Conservation (phyloP, 768 basidiomycete species). For the Polyporus arcularius region DNA sequence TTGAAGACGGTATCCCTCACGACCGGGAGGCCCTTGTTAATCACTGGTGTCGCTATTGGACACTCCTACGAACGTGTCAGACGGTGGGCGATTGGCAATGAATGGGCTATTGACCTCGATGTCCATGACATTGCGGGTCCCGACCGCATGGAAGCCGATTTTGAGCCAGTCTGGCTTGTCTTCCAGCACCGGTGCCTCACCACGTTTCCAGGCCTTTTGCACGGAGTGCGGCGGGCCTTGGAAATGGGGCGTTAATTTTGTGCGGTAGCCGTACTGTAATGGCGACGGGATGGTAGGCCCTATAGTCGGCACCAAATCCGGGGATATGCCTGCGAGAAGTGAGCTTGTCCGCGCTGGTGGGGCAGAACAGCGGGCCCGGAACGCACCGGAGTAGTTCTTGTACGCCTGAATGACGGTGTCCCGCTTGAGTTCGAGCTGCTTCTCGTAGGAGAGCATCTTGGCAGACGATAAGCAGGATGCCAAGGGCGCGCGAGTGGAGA, state of each 20-base stretch:
- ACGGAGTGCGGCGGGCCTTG: slow-evolving; percentile 62
- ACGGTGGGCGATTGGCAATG: neutral
- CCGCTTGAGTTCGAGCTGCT: slow-evolving; percentile 85
- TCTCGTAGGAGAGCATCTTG: slow-evolving; percentile 85
- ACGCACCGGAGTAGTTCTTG: slow-evolving; percentile 65
- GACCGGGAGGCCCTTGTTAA: slow-evolving; percentile 66
- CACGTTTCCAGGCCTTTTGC: slow-evolving; percentile 28
- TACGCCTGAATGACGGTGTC: slow-evolving; percentile 85
- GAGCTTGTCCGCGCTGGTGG: neutral
- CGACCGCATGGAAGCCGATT: slow-evolving; percentile 88
- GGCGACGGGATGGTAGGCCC: slow-evolving; percentile 84
- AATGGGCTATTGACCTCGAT: slow-evolving; percentile 66
- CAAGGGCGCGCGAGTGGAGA: too few species aligned
- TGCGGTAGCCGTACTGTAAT: slow-evolving; percentile 88
- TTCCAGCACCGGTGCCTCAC: slow-evolving; percentile 5
- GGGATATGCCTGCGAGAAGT: slow-evolving; percentile 48
- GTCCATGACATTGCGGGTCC: slow-evolving; percentile 75
- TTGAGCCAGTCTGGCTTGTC: slow-evolving; percentile 65
- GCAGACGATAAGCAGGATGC: neutral
- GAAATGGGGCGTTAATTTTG: slow-evolving; percentile 98
- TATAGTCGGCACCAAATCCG: slow-evolving; percentile 61
- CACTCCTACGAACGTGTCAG: slow-evolving; percentile 63
- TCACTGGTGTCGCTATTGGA: slow-evolving; percentile 80
- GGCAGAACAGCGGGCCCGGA: neutral
- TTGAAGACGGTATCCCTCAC: slow-evolving; percentile 68